Evolutionary conservation across 441 rosid species (phyloP), one percentile per base, ranked within the genome.

Genomic region (Aquilaria agallochum): DNA sequence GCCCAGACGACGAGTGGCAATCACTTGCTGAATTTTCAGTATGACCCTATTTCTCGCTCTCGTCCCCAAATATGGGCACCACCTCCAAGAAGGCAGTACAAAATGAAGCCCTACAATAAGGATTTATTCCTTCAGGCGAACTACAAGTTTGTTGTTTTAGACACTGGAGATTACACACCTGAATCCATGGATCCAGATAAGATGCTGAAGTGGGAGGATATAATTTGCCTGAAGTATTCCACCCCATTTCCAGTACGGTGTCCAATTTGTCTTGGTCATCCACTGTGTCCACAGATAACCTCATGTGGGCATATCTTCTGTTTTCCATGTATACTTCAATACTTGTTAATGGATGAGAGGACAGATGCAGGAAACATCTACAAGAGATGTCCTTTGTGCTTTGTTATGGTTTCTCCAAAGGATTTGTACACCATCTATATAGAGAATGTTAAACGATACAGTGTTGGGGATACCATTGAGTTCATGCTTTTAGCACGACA

Each of bases 91-190:
- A 82, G 88, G 73, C 84, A 69, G 58, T 76, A 70, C 48, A 95
- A 83, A 82, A 73, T 81, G 71, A 89, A 77, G 80, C 96, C 99
- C 52, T 95, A 89, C 65, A 92, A 88, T 76, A 95, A 78, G 71
- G 99, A 92, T 74, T 64, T 95, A 68, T 95, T 95, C 78, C 92
- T 95, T 69, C 89, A 95, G 76, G 99, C 99, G 32, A 95, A 95
- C 78, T 95, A 83, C 85, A 95, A 88, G 83, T 95, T 95, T 77
- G 93, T 95, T 77, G 78, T 92, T 67, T 76, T 95, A 64, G 91
- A 92, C 66, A 84, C 94, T 0, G 97, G 88, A 56, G 76, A 79
- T 55, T 79, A 88, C 67, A 46, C 81, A 33, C 81, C 88, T 53
- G 98, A 86, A 54, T 69, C 77, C 8, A 75, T 88, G 96, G 92